These are phyloP conservation scores for Sugiyamaella floridensis DNA, from an alignment of 805 yeast species.

Conservation along the genomic window DNA sequence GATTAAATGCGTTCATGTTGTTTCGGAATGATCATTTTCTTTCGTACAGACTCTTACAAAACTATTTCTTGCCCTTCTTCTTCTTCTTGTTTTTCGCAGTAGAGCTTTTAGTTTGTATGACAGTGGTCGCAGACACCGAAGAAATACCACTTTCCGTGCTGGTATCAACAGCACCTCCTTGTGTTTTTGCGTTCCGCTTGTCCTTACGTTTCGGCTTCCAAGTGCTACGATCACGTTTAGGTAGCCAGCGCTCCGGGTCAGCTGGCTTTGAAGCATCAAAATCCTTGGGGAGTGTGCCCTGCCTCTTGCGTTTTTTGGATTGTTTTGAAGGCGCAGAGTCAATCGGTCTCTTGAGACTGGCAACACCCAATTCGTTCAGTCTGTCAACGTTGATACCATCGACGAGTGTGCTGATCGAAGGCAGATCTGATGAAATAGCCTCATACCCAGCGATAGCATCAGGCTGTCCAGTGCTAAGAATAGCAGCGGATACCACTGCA, in stretches of 20 bases:
- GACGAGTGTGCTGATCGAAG: slow-evolving; percentile 13
- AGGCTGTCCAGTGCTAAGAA: slow-evolving; percentile 19
- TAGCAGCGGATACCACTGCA: slow-evolving; percentile 12
- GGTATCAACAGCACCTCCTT: slow-evolving; percentile 50
- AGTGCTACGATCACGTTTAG: slow-evolving; percentile 75
- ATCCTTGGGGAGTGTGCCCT: slow-evolving; percentile 34
- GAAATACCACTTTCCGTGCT: slow-evolving; percentile 14
- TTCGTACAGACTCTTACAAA: slow-evolving; percentile 3
- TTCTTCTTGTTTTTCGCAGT: slow-evolving; percentile 26
- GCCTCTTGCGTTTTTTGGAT: slow-evolving; percentile 17
- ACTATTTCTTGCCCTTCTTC: slow-evolving; percentile 30
- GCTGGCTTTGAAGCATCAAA: slow-evolving; percentile 37
- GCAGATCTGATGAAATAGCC: slow-evolving; percentile 16
- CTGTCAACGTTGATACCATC: slow-evolving; percentile 23
- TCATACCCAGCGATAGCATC: slow-evolving; percentile 10
- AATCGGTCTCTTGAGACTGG: slow-evolving; percentile 30
- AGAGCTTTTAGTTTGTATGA: slow-evolving; percentile 7
- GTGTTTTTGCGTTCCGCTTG: slow-evolving; percentile 44
- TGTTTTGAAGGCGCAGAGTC: slow-evolving; percentile 30
- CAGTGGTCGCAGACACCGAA: slow-evolving; percentile 6
- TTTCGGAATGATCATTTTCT: not conserved
- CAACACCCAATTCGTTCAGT: slow-evolving; percentile 18
- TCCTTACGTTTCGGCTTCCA: slow-evolving; percentile 74
- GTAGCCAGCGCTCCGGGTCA: slow-evolving; percentile 86
- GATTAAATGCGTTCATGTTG: too few species aligned